phyloP scores from a whole-genome alignment of 768 basidiomycete species.

The Amanita jacksonii region DNA sequence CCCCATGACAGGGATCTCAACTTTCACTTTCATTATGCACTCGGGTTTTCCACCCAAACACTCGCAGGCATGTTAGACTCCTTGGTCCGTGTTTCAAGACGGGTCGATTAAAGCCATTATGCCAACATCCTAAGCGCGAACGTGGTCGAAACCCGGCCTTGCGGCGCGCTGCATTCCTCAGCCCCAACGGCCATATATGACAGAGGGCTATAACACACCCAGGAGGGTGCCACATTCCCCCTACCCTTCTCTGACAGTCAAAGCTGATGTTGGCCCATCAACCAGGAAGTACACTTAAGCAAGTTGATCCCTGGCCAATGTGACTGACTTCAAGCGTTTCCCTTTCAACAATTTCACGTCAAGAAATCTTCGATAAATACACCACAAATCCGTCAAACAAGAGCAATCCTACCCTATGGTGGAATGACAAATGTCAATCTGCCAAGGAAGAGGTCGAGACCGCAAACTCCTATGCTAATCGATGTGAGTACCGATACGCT shows the following conservation, averaged over 20 bases:
- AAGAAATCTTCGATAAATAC: too few relatives aligned
- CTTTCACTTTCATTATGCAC: slow-evolving; percentile 67
- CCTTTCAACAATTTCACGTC: slow-evolving; percentile 78
- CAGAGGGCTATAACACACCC: too few relatives aligned
- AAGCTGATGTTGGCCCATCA: slow-evolving; percentile 65
- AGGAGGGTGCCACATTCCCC: slow-evolving; percentile 59
- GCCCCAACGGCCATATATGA: too few relatives aligned
- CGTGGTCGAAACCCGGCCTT: too few relatives aligned
- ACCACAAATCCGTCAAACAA: too few relatives aligned
- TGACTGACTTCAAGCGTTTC: too few relatives aligned
- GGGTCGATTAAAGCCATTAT: slow-evolving; percentile 73
- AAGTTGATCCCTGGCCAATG: slow-evolving; percentile 50
- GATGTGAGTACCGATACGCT: too few relatives aligned
- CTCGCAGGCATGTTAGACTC: slow-evolving; percentile 80
- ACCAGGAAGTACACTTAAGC: slow-evolving; percentile 43
- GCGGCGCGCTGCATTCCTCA: too few relatives aligned
- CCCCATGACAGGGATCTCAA: slow-evolving; percentile 53
- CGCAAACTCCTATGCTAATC: too few relatives aligned
- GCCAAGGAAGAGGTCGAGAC: too few relatives aligned
- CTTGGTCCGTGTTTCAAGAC: slow-evolving; percentile 84
- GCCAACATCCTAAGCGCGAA: slow-evolving; percentile 65
- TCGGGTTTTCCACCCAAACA: slow-evolving; percentile 67
- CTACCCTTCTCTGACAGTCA: slow-evolving; percentile 44
- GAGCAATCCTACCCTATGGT: too few relatives aligned
- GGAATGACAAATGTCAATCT: too few relatives aligned